Evolutionary conservation across 371 early-diverging fungal genomes (phyloP).

Genomic region (Mortierella sp.): DNA sequence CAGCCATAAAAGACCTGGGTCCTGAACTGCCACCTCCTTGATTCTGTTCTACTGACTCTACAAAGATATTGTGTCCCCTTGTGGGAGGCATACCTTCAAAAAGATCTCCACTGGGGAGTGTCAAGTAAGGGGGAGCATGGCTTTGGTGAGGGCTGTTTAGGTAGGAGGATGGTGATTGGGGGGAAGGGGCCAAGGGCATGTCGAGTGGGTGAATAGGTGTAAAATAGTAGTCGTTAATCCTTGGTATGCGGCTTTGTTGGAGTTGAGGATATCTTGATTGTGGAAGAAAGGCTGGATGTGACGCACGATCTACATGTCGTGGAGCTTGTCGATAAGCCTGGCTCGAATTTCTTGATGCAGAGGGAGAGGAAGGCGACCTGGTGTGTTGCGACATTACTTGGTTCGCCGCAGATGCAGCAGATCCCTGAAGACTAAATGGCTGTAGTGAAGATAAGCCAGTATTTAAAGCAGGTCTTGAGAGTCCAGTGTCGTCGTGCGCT

Average conservation of each 20-base stretch:
- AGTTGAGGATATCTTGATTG: not conserved
- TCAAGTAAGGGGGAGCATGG: not conserved
- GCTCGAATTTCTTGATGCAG: not conserved
- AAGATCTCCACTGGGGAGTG: slow-evolving; percentile 6
- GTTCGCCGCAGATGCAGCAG: not conserved
- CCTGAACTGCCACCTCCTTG: not conserved
- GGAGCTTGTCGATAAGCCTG: not conserved
- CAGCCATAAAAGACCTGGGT: not conserved
- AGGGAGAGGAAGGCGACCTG: not conserved
- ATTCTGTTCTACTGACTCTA: not conserved
- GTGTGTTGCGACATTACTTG: not conserved
- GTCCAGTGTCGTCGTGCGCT: not conserved
- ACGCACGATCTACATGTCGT: not conserved
- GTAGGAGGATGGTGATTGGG: not conserved
- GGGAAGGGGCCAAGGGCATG: too few relatives aligned
- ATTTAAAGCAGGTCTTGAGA: not conserved
- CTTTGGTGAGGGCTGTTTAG: not conserved
- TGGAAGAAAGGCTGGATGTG: not conserved
- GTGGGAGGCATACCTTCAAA: slow-evolving; percentile 15
- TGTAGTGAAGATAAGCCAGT: not conserved
- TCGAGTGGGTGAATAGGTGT: slow-evolving; percentile 9
- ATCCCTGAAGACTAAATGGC: not conserved
- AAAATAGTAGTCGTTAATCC: not conserved
- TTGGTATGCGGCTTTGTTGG: not conserved
- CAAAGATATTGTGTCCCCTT: too few relatives aligned